phyloP scores from a whole-genome alignment of 352 stramenopile species.

The Globisporangium solare region DNA sequence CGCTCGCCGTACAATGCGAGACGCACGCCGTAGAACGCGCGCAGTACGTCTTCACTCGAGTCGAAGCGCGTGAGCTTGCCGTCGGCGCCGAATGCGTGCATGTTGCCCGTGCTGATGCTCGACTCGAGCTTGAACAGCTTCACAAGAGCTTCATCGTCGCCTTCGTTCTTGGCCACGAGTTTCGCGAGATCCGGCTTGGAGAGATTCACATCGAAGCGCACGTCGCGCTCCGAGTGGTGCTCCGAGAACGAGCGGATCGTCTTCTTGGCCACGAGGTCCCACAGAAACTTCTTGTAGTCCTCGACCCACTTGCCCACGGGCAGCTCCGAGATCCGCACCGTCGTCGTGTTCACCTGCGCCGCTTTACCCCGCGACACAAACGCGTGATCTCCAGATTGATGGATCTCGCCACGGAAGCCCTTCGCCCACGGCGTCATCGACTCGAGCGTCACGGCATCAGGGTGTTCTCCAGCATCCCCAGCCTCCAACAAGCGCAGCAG shows the following conservation, averaged over 20 bases:
- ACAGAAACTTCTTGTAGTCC: conserved; percentile 98
- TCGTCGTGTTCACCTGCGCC: conserved; percentile 87
- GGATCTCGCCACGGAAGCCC: conserved; percentile 93
- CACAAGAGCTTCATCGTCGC: conserved; percentile 45
- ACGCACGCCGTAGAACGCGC: conserved; percentile 92
- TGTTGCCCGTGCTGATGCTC: conserved; percentile 95
- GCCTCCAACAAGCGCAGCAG: conserved; percentile 79
- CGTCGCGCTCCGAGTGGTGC: conserved; percentile 94
- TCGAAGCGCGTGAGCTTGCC: conserved; percentile 92
- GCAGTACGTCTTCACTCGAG: conserved; percentile 87
- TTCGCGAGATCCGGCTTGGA: conserved; percentile 81
- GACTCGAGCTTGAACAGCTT: conserved; percentile 94
- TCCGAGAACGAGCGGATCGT: conserved; percentile 91
- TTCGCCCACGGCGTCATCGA: conserved; percentile 94
- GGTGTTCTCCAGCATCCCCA: conserved; percentile 38
- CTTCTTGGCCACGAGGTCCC: conserved; percentile 88
- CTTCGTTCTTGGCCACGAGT: conserved; percentile 35
- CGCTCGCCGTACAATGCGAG: conserved; percentile 85
- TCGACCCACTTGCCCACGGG: conserved; percentile 97
- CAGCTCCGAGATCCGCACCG: conserved; percentile 95
- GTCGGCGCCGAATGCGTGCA: conserved; percentile 95
- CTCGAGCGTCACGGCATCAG: conserved; percentile 25
- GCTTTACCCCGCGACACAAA: conserved; percentile 76
- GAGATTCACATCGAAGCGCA: conserved; percentile 78
- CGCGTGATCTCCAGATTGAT: conserved; percentile 51